Percentiles rank a stretch among this genome's conserved stretches.
Evolutionary conservation across 805 yeast species (phyloP).

Genomic region (Metahyphopichia silvanorum): DNA sequence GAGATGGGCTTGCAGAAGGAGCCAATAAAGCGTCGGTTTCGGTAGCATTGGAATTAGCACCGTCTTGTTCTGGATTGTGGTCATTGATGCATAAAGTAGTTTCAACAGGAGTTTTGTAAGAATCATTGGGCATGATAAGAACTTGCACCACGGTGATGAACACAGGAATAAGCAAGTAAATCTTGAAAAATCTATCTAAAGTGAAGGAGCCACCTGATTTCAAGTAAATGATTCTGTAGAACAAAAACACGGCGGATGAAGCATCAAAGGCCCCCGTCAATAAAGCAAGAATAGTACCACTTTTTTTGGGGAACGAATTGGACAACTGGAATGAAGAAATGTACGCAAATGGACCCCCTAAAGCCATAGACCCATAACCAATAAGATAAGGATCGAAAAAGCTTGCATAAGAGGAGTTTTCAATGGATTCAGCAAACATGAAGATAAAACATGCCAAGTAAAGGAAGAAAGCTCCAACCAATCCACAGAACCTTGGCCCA

Average conservation of each 20-base stretch:
- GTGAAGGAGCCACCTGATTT: conserved; percentile 31
- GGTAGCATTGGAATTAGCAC: conserved; percentile 1
- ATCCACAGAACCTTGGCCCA: conserved; percentile 54
- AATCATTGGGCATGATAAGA: conserved; percentile 47
- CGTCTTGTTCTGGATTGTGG: conserved; percentile 7
- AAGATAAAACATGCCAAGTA: conserved; percentile 45
- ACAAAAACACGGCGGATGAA: conserved; percentile 77
- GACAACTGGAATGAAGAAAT: conserved; percentile 57
- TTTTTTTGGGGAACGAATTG: conserved; percentile 51
- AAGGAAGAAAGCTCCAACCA: conserved; percentile 47
- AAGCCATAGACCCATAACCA: conserved; percentile 52
- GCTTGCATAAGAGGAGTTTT: conserved; percentile 7
- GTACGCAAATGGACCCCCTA: conserved; percentile 57
- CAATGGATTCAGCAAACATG: conserved; percentile 33
- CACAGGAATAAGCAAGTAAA: conserved; percentile 47
- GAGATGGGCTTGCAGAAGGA: conserved; percentile 5
- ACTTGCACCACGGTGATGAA: conserved; percentile 48
- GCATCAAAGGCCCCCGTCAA: conserved; percentile 92
- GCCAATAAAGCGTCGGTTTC: conserved; percentile 26
- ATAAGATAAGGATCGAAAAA: conserved; percentile 48
- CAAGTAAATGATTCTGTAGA: conserved; percentile 42
- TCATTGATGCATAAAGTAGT: conserved; percentile 23
- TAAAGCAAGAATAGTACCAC: conserved; percentile 51
- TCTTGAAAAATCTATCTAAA: conserved; percentile 41
- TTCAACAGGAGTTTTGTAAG: conserved; percentile 41